Evolutionary conservation across 202 grass and related monocot species (phyloP), one percentile per base, ranked within the genome.

Genomic region (Setaria italica): DNA sequence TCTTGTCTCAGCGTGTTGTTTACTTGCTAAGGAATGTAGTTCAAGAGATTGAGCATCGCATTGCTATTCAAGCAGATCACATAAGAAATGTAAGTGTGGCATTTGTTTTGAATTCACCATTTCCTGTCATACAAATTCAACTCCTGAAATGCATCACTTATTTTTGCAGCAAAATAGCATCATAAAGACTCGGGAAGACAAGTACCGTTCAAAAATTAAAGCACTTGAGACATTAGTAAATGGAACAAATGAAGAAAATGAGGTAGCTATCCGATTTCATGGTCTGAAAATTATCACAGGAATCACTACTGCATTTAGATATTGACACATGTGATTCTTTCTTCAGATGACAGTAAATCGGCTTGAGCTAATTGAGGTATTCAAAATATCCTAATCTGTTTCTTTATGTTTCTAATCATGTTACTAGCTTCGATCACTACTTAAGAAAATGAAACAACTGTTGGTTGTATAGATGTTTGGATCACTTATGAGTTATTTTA

Each of bases 211-310:
- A 84, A 98, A 90, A 90, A 94, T 95, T 75, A 98, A 93, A 74
- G 93, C 89, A 16, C 95, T 95, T 5, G 93, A 98, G 84, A 95
- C 90, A 46, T 91, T 98, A 86, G 95, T 95, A 82, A 92, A 92
- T 86, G 93, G 96, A 66, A 94, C 96, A 77, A 94, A 94, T 82
- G 93, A 94, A 88, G 96, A 98, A 91, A 94, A 92, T 37, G 91
- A 94, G 96, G 96, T 98, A 93, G 63, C 6, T 0, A 76, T 16
- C 12, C 11, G 66, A 82, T 51, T 78, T 88, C 42, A 74, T 37
- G 16, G 41, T 51, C 69, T 71, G 12, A 82, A 78, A 84, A 85
- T 74, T 74, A 34, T 67, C 16, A 67, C 19, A 70, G 7, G 13
- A 84, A 63, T 79, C 16, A 20, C 2, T 84, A 39, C 9, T 82